Evolutionary conservation across 177 flowering plant species (phyloP), one percentile per base, ranked within the genome.

Genomic region (Tripterygium wilfordii): DNA sequence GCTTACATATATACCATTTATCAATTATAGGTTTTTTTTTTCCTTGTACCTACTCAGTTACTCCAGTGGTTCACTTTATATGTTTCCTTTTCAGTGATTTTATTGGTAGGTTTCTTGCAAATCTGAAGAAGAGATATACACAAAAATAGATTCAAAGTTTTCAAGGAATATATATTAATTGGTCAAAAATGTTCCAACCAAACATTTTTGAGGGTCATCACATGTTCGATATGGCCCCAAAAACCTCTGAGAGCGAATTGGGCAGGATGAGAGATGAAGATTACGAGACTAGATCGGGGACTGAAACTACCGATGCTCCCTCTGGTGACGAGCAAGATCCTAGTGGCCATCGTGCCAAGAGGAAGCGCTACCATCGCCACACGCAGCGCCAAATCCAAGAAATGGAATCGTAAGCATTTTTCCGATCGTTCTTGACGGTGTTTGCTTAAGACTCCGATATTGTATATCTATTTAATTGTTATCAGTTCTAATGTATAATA

Each of bases 301-400:
- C 83, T 8, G 97, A 90, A 28, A 78, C 68, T 60, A 54, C 63
- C 51, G 96, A 83, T 32, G 82, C 69, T 15, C 77, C 76, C 6
- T 85, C 91, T 0, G 89, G 86, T 1, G 97, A 86, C 2, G 97
- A 89, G 28, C 83, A 82, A 53, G 95, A 89, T 39, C 84, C 82
- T 10, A 77, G 59, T 29, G 75, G 75, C 26, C 83, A 75, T 4
- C 83, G 76, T 3, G 58, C 80, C 46, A 65, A 74, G 26, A 83
- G 72, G 80, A 88, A 91, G 60, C 83, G 96, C 2, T 92, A 89
- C 57, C 94, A 92, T 57, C 91, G 99, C 56, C 97, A 92, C 58
- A 88, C 98, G 10, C 94, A 84, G 54, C 95, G 63, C 32, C 99
- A 94, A 56, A 94, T 94, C 47, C 91, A 87, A 28, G 96, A 89